Conservation (phyloP, 2,329 filamentous ascomycete species). For the Amauroascus verrucosus region DNA sequence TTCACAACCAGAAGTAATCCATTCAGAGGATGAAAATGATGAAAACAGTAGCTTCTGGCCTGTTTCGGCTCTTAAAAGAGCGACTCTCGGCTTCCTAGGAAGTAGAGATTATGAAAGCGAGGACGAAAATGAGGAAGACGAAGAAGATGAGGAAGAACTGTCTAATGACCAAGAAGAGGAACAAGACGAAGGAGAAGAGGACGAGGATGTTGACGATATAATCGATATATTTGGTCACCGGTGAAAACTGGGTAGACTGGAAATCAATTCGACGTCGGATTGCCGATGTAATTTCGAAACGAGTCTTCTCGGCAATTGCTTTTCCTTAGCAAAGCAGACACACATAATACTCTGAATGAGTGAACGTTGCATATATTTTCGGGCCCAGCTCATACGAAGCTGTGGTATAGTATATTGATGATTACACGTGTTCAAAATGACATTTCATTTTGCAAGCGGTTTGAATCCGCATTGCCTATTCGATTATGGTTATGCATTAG, state of each 20-base stretch:
- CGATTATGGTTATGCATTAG: neutral
- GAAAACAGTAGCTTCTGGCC: slow-evolving; percentile 4
- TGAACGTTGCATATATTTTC: too few relatives aligned
- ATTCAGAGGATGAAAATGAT: slow-evolving; percentile 11
- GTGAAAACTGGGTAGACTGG: slow-evolving; percentile 23
- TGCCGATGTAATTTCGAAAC: neutral
- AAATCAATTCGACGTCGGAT: neutral
- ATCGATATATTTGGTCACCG: slow-evolving; percentile 47
- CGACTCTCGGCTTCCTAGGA: slow-evolving; percentile 6
- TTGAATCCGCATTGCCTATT: neutral
- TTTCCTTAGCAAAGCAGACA: neutral
- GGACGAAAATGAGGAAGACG: slow-evolving; percentile 2
- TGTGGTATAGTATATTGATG: too few relatives aligned
- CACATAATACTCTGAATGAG: too few relatives aligned
- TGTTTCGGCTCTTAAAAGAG: slow-evolving; percentile 7
- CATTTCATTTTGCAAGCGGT: too few relatives aligned
- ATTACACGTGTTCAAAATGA: too few relatives aligned
- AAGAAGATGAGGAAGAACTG: neutral
- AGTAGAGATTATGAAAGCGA: neutral
- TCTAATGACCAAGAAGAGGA: slow-evolving; percentile 6
- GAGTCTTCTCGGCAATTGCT: neutral
- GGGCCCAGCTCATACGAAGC: too few relatives aligned
- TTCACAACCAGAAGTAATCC: slow-evolving; percentile 4
- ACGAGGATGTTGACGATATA: slow-evolving; percentile 43
- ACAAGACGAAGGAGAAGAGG: slow-evolving; percentile 31